Conservation (phyloP, 2,329 filamentous ascomycete species). For the Zymoseptoria brevis region DNA sequence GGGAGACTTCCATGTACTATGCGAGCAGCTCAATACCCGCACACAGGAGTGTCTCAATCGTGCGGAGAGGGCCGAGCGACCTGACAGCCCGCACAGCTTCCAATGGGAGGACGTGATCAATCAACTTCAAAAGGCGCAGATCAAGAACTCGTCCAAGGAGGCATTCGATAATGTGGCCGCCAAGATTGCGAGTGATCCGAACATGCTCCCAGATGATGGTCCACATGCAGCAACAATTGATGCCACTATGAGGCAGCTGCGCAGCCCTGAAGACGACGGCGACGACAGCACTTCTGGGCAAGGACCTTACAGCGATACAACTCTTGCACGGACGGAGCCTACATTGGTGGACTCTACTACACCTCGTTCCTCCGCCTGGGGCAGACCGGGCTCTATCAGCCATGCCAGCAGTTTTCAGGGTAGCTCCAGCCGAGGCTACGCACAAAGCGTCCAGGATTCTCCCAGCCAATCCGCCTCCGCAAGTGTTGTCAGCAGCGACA, state of each 20-base stretch:
- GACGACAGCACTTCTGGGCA: conserved; percentile 17
- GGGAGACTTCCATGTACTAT: conserved; percentile 43
- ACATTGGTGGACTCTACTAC: conserved; percentile 5
- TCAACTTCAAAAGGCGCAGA: conserved; percentile 27
- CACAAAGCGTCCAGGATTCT: conserved; percentile 11
- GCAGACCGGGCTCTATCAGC: conserved; percentile 19
- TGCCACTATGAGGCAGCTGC: conserved; percentile 15
- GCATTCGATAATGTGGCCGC: conserved; percentile 21
- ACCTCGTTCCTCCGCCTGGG: conserved; percentile 10
- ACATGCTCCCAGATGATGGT: conserved; percentile 21
- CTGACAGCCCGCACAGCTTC: conserved; percentile 40
- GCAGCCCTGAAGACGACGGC: conserved; percentile 12
- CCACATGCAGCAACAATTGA: conserved; percentile 21
- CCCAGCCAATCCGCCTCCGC: conserved; percentile 17
- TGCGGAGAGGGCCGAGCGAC: conserved; percentile 46
- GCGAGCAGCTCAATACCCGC: conserved; percentile 39
- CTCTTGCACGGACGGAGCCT: conserved; percentile 6
- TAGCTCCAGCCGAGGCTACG: conserved; percentile 11
- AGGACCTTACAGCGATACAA: conserved; percentile 7
- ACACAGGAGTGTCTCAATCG: conserved; percentile 45
- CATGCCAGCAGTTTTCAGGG: conserved; percentile 18
- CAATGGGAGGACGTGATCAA: conserved; percentile 49
- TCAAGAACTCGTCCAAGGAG: conserved; percentile 19
- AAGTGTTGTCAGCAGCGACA: conserved; percentile 28
- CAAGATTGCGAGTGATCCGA: conserved; percentile 23